phyloP scores from a whole-genome alignment of 441 rosid genomes.

The Kokia cookei region DNA sequence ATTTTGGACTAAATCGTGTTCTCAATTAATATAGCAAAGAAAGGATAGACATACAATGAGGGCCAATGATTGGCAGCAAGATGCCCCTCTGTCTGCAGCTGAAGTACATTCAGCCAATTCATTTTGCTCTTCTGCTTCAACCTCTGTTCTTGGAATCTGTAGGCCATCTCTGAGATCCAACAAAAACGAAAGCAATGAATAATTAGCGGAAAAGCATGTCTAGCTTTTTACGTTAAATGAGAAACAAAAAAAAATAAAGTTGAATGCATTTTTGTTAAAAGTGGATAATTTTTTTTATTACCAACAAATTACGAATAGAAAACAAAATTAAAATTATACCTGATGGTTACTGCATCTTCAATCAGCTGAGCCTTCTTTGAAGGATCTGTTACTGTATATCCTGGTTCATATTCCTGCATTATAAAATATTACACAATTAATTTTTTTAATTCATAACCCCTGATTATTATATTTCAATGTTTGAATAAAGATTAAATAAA shows the following conservation, averaged over 20 bases:
- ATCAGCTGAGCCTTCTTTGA: slow-evolving; percentile 6
- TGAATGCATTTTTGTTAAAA: neutral
- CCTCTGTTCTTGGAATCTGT: neutral
- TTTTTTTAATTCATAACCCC: neutral
- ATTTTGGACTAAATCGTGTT: neutral
- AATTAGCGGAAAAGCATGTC: neutral
- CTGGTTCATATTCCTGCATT: slow-evolving; percentile 20
- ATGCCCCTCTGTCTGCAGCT: neutral
- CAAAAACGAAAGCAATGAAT: neutral
- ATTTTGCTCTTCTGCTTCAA: neutral
- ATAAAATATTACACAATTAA: neutral
- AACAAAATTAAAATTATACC: neutral
- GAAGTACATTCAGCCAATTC: neutral
- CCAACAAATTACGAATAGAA: neutral
- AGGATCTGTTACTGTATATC: neutral
- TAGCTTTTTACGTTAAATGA: neutral
- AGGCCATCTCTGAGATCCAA: slow-evolving; percentile 4
- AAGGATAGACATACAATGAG: neutral
- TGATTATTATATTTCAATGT: neutral
- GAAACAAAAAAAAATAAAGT: neutral
- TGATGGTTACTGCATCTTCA: slow-evolving; percentile 8
- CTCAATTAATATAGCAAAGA: neutral
- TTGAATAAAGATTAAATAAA: neutral
- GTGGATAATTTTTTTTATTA: neutral
- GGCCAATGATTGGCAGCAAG: slow-evolving; percentile 7